phyloP scores from a whole-genome alignment of 441 rosid genomes.

The Corymbia citriodora region DNA sequence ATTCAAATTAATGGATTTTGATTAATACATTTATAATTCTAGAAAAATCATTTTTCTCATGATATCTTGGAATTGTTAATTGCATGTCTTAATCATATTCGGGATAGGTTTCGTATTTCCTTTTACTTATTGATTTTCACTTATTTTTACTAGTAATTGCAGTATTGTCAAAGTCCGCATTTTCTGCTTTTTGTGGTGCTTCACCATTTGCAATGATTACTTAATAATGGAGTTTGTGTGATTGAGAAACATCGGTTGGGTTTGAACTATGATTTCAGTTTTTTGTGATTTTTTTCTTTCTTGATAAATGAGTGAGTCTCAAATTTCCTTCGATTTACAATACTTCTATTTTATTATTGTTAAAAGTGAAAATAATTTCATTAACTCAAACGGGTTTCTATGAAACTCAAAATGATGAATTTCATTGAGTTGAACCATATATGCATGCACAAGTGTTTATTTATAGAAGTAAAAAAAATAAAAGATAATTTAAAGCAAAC shows the following conservation, averaged over 20 bases:
- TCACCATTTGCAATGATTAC: neutral
- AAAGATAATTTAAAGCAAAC: neutral
- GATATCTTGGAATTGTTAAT: neutral
- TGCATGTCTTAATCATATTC: neutral
- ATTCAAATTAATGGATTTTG: neutral
- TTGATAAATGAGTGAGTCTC: neutral
- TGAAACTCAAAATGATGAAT: neutral
- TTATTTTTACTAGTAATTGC: neutral
- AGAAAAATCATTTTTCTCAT: neutral
- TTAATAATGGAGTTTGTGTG: neutral
- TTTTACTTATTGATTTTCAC: neutral
- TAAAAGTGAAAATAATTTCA: neutral
- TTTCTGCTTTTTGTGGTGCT: neutral
- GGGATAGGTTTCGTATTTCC: neutral
- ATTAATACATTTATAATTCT: neutral
- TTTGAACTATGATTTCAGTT: neutral
- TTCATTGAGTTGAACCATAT: neutral
- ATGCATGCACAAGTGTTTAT: neutral
- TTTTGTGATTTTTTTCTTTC: neutral
- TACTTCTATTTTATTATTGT: neutral
- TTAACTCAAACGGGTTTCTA: rapidly evolving
- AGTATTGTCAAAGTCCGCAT: neutral
- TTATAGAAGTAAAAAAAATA: neutral
- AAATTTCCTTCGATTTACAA: neutral
- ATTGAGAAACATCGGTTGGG: neutral